Evolutionary conservation across 1,284 basidiomycete genomes (phyloP).

Genomic region (Apiotrichum veenhuisii): DNA sequence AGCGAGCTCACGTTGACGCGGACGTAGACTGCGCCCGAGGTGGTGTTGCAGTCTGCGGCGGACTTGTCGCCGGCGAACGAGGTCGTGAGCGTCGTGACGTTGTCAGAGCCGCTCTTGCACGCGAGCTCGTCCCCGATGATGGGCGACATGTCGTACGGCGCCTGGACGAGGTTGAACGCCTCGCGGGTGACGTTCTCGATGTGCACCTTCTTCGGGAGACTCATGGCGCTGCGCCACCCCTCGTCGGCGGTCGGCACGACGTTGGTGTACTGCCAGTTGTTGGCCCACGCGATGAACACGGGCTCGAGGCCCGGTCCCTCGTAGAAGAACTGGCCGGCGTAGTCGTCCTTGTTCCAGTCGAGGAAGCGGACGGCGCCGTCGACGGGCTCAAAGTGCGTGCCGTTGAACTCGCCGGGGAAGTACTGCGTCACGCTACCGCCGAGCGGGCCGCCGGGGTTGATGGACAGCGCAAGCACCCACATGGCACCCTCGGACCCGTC

Average conservation of each 20-base stretch:
- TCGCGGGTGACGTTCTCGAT: slow-evolving; percentile 37
- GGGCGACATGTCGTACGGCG: slow-evolving; percentile 5
- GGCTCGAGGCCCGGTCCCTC: slow-evolving; percentile 15
- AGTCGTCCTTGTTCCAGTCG: slow-evolving; percentile 51
- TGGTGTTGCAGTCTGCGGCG: not conserved
- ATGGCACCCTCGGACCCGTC: not conserved
- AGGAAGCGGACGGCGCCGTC: slow-evolving; percentile 14
- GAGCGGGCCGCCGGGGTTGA: slow-evolving; percentile 37
- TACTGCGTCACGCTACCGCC: slow-evolving; percentile 48
- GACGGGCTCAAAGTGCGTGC: slow-evolving; percentile 35
- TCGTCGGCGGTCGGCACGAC: slow-evolving; percentile 42
- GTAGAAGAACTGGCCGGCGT: slow-evolving; percentile 43
- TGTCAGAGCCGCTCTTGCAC: not conserved
- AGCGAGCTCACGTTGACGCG: too few relatives aligned
- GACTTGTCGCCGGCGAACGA: not conserved
- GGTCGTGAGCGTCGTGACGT: too few relatives aligned
- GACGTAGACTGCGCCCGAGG: too few relatives aligned
- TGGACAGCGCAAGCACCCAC: slow-evolving; percentile 32
- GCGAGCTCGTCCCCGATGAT: too few relatives aligned
- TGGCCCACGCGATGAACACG: slow-evolving; percentile 47
- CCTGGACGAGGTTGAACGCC: slow-evolving; percentile 34
- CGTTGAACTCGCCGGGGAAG: slow-evolving; percentile 49
- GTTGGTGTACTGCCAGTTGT: slow-evolving; percentile 51
- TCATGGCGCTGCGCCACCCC: slow-evolving; percentile 47
- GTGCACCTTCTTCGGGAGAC: slow-evolving; percentile 34